These are phyloP conservation scores for Ceriops tagal DNA, from an alignment of 345 rosid species.

Conservation along the genomic window DNA sequence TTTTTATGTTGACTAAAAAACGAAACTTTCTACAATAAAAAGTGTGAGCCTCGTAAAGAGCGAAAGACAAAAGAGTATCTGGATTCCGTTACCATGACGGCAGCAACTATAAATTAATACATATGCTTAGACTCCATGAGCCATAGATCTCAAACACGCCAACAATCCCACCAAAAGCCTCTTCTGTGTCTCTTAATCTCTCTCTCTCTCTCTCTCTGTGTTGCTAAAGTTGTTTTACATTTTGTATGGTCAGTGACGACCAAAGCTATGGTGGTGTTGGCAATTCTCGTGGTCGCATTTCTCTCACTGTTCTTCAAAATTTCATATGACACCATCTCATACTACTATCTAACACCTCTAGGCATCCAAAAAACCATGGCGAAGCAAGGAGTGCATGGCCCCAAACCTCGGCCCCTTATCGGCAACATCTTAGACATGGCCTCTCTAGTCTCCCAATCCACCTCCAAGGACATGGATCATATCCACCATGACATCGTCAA, in stretches of 20 bases:
- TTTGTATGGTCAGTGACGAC: not conserved
- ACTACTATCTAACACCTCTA: conserved; percentile 65
- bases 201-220: no score
- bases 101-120: no score
- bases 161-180: no score
- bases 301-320: conserved; percentile 33
- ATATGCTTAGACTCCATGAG: no score
- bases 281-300: conserved; percentile 26
- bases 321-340: conserved; percentile 51
- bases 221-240: no score
- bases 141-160: no score
- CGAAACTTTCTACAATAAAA: no score
- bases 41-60: no score
- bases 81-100: no score
- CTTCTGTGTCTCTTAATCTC: no score
- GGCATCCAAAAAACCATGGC: conserved; percentile 72
- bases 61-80: no score
- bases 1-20: no score
- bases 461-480: conserved; percentile 53
- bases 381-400: conserved; percentile 90
- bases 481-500: conserved; percentile 66
- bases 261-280: conserved; percentile 24
- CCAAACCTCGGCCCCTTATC: conserved; percentile 58
- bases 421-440: conserved; percentile 79
- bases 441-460: conserved; percentile 53